Conservation (phyloP, 139 green algal species). For the Coccomyxa sp. region DNA sequence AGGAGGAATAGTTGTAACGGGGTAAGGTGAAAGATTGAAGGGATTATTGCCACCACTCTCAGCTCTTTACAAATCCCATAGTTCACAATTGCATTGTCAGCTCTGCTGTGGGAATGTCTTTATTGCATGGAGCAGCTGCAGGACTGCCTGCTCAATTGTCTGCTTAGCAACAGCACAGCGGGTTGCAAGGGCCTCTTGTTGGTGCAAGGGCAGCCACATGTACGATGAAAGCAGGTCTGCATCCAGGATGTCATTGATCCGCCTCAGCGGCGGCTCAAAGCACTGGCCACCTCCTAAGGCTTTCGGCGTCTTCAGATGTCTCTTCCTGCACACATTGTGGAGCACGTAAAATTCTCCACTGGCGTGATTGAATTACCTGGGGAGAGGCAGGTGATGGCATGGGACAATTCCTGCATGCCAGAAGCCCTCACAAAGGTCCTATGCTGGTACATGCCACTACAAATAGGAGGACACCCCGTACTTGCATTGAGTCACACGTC, state of each 20-base stretch:
- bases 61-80: too few species aligned
- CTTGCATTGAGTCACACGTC: too few species aligned
- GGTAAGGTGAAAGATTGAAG: too few species aligned
- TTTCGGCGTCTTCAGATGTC: slow-evolving; percentile 3
- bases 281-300: slow-evolving; percentile 8
- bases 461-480: neutral
- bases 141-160: neutral
- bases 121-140: neutral
- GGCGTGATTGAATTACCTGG: too few species aligned
- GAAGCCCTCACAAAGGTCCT: neutral
- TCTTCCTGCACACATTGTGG: neutral
- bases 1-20: too few species aligned
- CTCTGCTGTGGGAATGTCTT: neutral
- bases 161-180: neutral
- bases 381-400: too few species aligned
- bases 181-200: neutral
- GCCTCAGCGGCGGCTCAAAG: slow-evolving; percentile 3
- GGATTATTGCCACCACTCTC: too few species aligned
- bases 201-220: neutral
- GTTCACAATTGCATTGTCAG: too few species aligned
- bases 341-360: neutral
- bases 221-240: neutral
- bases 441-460: neutral
- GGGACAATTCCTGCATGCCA: neutral
- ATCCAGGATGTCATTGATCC: neutral